These are phyloP conservation scores for Diplotaxis tenuifolia DNA, from an alignment of 345 rosid species.

Conservation along the genomic window DNA sequence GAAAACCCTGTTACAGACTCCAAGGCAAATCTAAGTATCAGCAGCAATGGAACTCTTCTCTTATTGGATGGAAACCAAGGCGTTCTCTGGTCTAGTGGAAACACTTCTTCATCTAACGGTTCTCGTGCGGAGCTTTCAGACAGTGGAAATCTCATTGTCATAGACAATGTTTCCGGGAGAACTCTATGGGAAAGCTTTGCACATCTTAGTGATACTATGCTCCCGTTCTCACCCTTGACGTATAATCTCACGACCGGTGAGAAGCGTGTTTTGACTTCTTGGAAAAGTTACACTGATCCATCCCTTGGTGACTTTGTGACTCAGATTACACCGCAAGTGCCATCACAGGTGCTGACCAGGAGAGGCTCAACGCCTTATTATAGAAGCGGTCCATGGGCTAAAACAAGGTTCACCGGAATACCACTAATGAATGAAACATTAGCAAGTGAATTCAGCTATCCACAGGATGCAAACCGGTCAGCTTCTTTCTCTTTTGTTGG, in stretches of 20 bases:
- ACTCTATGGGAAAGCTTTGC: constrained; percentile 37
- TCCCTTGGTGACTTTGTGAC: constrained; percentile 35
- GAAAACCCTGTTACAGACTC: constrained; percentile 34
- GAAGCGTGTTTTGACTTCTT: constrained; percentile 35
- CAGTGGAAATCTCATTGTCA: constrained; percentile 56
- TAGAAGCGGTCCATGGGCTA: constrained; percentile 44
- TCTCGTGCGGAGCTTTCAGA: constrained; percentile 51
- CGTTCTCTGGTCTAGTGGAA: constrained; percentile 31
- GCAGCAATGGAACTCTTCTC: constrained; percentile 29
- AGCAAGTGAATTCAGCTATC: neutral
- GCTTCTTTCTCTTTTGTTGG: neutral
- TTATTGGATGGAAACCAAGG: constrained; percentile 9
- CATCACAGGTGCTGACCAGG: constrained; percentile 28
- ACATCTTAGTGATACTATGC: constrained; percentile 33
- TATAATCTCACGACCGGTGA: constrained; percentile 8
- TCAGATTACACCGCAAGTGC: constrained; percentile 24
- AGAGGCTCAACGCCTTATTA: constrained; percentile 12
- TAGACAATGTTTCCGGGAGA: constrained; percentile 21
- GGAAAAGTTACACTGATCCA: constrained; percentile 43
- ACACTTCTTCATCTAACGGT: neutral
- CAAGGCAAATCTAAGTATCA: constrained; percentile 16
- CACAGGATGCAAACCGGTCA: constrained; percentile 21
- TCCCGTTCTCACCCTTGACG: constrained; percentile 26
- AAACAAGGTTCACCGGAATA: constrained; percentile 27
- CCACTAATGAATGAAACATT: neutral